Conservation (phyloP, 2,329 filamentous ascomycete species). For the Pestalotiopsis sp. region DNA sequence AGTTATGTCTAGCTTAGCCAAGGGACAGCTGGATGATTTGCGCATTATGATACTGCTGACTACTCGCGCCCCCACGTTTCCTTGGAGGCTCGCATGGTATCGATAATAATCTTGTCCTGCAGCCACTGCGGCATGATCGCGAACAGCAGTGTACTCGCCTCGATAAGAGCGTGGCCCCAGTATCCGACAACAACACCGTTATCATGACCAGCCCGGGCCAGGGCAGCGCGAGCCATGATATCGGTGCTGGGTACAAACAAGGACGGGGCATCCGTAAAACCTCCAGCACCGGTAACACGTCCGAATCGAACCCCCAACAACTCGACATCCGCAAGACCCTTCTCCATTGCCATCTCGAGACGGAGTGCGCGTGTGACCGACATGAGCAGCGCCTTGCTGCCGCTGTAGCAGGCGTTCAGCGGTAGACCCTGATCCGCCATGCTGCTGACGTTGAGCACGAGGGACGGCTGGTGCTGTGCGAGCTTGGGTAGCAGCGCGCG, state of each 20-base stretch:
- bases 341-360: neutral
- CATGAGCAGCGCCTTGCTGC: conserved; percentile 25
- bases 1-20: too few species aligned
- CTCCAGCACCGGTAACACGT: neutral
- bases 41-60: too few species aligned
- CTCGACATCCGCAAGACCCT: neutral
- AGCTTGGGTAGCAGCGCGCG: neutral
- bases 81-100: neutral
- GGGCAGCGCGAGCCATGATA: conserved; percentile 12
- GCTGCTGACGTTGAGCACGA: neutral
- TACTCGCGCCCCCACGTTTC: too few species aligned
- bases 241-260: neutral
- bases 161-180: conserved; percentile 20
- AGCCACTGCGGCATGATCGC: neutral
- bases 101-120: neutral
- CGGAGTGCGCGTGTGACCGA: neutral
- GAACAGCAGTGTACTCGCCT: conserved; percentile 13
- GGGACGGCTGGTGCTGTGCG: neutral
- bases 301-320: neutral
- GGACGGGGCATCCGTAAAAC: neutral
- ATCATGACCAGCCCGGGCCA: conserved; percentile 22
- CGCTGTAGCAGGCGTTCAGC: conserved; percentile 30
- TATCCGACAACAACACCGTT: conserved; percentile 21
- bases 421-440: too few species aligned
- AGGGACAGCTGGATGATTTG: too few species aligned